phyloP scores from a whole-genome alignment of 805 yeast species.

The Maudiozyma pseudohumilis region DNA sequence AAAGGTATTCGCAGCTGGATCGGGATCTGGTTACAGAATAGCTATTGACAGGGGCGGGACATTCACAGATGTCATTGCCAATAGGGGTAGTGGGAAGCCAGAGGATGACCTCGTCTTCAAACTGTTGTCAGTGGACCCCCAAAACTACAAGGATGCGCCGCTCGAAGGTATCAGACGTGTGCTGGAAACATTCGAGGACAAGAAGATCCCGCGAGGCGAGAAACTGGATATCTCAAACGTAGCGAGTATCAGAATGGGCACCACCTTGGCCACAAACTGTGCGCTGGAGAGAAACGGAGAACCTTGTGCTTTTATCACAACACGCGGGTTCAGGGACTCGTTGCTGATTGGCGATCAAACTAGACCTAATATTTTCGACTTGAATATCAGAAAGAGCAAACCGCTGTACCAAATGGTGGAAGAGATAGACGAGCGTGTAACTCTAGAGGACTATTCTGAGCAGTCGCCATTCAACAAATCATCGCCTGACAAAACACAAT shows the following conservation, averaged over 20 bases:
- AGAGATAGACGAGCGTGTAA: conserved; percentile 85
- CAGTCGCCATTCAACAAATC: conserved; percentile 39
- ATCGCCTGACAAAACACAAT: conserved; percentile 15
- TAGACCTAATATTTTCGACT: conserved; percentile 80
- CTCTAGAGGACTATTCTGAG: conserved; percentile 71
- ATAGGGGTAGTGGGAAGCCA: conserved; percentile 36
- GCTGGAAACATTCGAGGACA: conserved; percentile 48
- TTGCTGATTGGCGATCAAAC: conserved; percentile 83
- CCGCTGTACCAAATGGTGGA: conserved; percentile 65
- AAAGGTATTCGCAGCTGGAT: too few species aligned
- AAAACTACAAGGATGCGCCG: conserved; percentile 83
- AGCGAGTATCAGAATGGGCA: conserved; percentile 75
- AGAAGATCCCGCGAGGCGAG: conserved; percentile 45
- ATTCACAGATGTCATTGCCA: conserved; percentile 66
- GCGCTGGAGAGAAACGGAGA: conserved; percentile 89
- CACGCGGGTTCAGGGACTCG: conserved; percentile 81
- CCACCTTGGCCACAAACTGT: conserved; percentile 95
- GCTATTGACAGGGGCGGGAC: conserved; percentile 76
- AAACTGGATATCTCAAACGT: conserved; percentile 56
- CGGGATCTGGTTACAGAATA: conserved; percentile 27
- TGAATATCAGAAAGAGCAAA: conserved; percentile 61
- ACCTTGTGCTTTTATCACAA: conserved; percentile 71
- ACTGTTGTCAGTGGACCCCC: conserved; percentile 79
- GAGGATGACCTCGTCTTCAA: conserved; percentile 62
- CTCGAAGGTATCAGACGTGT: conserved; percentile 81